phyloP scores from a whole-genome alignment of 371 early-diverging fungal species.

The Rhizopus delemar region DNA sequence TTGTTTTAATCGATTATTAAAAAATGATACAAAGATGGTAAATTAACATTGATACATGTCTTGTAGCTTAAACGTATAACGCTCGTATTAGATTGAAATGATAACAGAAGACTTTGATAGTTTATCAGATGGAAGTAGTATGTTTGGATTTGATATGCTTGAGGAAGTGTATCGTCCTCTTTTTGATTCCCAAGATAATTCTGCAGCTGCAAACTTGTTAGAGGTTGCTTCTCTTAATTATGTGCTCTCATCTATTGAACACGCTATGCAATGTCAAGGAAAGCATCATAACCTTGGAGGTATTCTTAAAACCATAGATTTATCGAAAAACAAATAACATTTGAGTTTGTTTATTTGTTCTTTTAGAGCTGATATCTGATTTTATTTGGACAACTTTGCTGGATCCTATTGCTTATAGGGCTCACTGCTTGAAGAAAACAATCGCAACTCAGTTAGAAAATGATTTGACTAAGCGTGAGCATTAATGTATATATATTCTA shows the following conservation, averaged over 20 bases:
- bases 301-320: slow-evolving; percentile 13
- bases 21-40: slow-evolving; percentile 45
- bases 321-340: background rate
- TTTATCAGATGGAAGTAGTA: slow-evolving; percentile 44
- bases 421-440: slow-evolving; percentile 26
- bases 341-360: background rate
- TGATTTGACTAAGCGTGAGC: slow-evolving; percentile 34
- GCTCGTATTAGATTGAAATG: slow-evolving; percentile 36
- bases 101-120: slow-evolving; percentile 47
- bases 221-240: slow-evolving; percentile 46
- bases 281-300: slow-evolving; percentile 22
- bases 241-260: slow-evolving; percentile 37
- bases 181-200: slow-evolving; percentile 31
- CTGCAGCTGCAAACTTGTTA: slow-evolving; percentile 38
- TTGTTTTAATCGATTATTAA: slow-evolving; percentile 19
- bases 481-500: background rate
- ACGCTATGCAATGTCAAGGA: slow-evolving; percentile 39
- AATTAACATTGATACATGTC: background rate
- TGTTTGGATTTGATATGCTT: slow-evolving; percentile 50
- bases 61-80: no score
- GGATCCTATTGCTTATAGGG: slow-evolving; percentile 45
- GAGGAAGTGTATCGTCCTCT: slow-evolving; percentile 46
- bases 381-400: slow-evolving; percentile 48
- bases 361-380: slow-evolving; percentile 34
- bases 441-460: slow-evolving; percentile 25